Evolutionary conservation across 2,329 filamentous ascomycete genomes (phyloP), one percentile per base, ranked within the genome.

Genomic region (Metarhizium humberi): DNA sequence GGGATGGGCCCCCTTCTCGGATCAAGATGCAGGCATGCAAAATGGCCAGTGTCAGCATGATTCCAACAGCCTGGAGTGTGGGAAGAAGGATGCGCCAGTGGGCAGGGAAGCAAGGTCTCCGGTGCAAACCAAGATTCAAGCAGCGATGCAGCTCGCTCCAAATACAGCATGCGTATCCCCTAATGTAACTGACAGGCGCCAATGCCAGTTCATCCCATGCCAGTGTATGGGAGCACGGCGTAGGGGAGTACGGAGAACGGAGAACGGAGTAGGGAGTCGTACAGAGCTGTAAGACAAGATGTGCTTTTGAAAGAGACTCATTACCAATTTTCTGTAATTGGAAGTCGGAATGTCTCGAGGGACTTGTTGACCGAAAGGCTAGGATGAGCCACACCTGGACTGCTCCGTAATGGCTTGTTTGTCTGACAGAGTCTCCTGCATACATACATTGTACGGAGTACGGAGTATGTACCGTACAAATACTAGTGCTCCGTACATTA

Each of bases 281-380:
- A 13, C 38, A 40, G 38, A 16, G 13, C 11, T 11, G 38, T 20
- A 45, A 25, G 42, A 45, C 42, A 45, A 45, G n/a, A 20, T 45
- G 42, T 16, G 42, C 42, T 25, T 25, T 40, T 34, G 32, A 11
- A 11, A 11, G 38, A 13, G 16, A 6, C 45, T 3, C 32, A 52
- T 16, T 10, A 6, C 20, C 25, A 10, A n/a, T 46, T 43, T 36
- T 32, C 38, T 25, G 18, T 40, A 42, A 14, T n/a, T 42, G 38
- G 43, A 45, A 20, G 36, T 14, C 36, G 38, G 25, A 52, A 49
- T 46, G 34, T 36, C 45, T 54, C 38, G 32, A 52, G 13, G 32
- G 4, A 32, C 51, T 36, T 36, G 16, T 56, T 56, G 55, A 53
- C 55, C 50, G 55, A 49, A 34, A 20, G 45, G 54, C 45, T 32